Evolutionary conservation across 2,329 filamentous ascomycete genomes (phyloP), one percentile per base, ranked within the genome.

Genomic region (Aureobasidium sp.): DNA sequence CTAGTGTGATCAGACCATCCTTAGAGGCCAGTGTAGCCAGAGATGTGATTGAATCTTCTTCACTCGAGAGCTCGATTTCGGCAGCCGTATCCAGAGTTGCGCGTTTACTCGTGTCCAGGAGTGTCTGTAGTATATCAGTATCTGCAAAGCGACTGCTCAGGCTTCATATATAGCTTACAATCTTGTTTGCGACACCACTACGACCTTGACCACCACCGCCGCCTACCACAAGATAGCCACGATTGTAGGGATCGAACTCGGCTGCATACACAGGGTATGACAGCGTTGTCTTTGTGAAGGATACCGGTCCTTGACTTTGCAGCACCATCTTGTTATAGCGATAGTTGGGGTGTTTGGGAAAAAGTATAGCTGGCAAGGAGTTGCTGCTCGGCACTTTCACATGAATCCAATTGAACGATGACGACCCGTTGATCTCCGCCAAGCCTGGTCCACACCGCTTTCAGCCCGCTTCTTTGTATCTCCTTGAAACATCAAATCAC

Each of bases 11-110:
- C 75, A 87, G 60, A 76, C 83, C 72, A 85, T 90, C 79, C 82
- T 87, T 78, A 74, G 86, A 75, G 81, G 86, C 70, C 11, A 93
- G 90, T 61, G 91, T 88, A 48, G 90, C 93, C 58, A 98, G 85
- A 64, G 92, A 95, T 70, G 92, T 94, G 66, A 97, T 93, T 65
- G 92, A 97, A 79, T 98, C 95, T 81, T 98, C 95, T 75, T 95
- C 89, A 71, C 89, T 87, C 68, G 92, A 92, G 56, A 97, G 88
- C 67, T 94, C 90, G 74, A 95, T 85, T 71, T 97, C 93, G 69
- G 90, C 88, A 27, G 86, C 82, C n/a, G 77, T 74, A 70, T 91
- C 82, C 69, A 89, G 85, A 58, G 93, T 81, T 55, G 90, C 87
- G 65, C 88, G 84, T 43, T 87, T 89, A 72, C 88, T 89, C n/a